Evolutionary conservation across 1,284 basidiomycete genomes (phyloP), one percentile per base, ranked within the genome.

Genomic region (Leccinum pachyderme): DNA sequence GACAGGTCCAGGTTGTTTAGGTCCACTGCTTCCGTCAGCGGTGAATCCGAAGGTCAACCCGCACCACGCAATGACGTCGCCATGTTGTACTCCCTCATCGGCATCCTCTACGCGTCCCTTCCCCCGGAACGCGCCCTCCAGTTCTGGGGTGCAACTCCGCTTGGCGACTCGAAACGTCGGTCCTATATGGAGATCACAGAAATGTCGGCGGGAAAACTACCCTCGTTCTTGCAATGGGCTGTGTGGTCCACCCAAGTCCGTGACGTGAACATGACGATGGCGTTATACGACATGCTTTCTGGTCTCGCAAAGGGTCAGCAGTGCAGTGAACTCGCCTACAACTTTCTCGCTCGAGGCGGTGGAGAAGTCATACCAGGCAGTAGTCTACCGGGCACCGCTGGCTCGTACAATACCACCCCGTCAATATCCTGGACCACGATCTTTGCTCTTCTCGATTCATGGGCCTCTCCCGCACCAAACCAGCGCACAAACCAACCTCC

Each of bases 211-310:
- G 87, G 84, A 2, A 83, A 86, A 56, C 75, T 94, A 2, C 86
- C 88, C 1, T 81, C 86, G 0, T 96, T 97, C 71, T 75, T 95
- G 45, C 87, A 91, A 54, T 95, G 92, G 85, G 88, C 91, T 0
- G 84, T 95, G 7, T 89, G 87, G 88, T 88, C 87, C 1, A 88
- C 87, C 1, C 88, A 94, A 59, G 77, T 81, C 4, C 82, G 89
- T 49, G 86, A 92, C 55, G 70, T 81, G 6, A 82, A 83, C 7
- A 87, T 93, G 78, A 79, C 86, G 22, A 84, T 83, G 61, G 89
- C 93, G 0, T 76, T 95, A 56, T 95, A 92, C 71, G 89, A 94
- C 60, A 93, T 96, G 91, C 75, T 96, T 22, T 76, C 82, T 4
- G 92, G 93, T n/a, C 78, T 96, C 24, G 83, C 93, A 0, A 86